These are phyloP conservation scores for Penicillium sp. DNA, from an alignment of 2,329 filamentous ascomycete genomes.

Conservation along the genomic window DNA sequence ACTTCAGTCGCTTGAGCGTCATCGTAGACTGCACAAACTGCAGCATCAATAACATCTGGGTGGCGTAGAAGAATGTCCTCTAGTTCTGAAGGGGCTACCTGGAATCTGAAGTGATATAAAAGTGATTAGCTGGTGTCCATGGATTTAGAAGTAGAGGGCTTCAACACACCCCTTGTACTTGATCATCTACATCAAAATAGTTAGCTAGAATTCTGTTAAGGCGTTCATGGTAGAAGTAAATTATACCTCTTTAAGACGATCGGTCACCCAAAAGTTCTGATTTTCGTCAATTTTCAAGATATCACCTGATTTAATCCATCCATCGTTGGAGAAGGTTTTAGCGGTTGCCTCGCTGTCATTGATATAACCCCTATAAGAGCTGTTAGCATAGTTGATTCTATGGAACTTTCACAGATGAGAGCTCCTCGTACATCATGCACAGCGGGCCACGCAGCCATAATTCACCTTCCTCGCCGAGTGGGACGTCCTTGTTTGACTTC, in stretches of 20 bases:
- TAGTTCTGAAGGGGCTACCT: constrained; percentile 67
- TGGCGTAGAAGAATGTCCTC: constrained; percentile 79
- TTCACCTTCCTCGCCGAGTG: constrained; percentile 19
- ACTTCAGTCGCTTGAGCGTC: constrained; percentile 23
- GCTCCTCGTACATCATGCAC: constrained; percentile 15
- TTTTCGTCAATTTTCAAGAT: constrained; percentile 18
- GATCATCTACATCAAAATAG: neutral
- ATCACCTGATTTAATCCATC: constrained; percentile 22
- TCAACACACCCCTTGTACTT: neutral
- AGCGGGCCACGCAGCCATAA: constrained; percentile 20
- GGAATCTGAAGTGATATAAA: constrained; percentile 11
- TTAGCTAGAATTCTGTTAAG: neutral
- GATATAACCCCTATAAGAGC: constrained; percentile 14
- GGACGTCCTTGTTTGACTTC: constrained; percentile 13
- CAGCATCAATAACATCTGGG: constrained; percentile 40
- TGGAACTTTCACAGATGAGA: neutral
- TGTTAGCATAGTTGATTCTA: neutral
- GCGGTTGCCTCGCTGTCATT: constrained; percentile 16
- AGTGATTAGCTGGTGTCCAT: neutral
- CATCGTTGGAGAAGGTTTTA: constrained; percentile 12
- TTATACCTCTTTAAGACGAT: constrained; percentile 23
- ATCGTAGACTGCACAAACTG: constrained; percentile 21
- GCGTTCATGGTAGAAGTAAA: neutral
- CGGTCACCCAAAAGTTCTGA: constrained; percentile 21
- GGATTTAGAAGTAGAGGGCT: neutral